Conservation (phyloP, 352 stramenopile genomes). For the Peronospora tabacina region DNA sequence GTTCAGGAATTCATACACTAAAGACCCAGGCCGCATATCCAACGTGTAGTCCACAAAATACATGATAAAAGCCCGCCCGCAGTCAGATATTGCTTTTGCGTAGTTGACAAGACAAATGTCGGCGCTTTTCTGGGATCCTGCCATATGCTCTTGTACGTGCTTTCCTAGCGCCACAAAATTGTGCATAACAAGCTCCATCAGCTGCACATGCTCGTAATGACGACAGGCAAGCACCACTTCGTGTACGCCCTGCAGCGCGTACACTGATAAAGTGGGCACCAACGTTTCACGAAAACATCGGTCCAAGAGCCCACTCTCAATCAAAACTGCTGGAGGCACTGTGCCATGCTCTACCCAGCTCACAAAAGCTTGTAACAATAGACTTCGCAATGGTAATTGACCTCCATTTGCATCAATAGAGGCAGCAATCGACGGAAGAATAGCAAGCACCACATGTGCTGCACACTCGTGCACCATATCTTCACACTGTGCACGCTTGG, state of each 20-base stretch:
- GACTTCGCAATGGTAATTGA: constrained; percentile 34
- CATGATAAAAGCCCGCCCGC: constrained; percentile 65
- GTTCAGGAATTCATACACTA: constrained; percentile 74
- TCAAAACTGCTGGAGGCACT: constrained; percentile 41
- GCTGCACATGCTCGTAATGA: constrained; percentile 46
- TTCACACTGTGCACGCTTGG: constrained; percentile 54
- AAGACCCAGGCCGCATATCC: constrained; percentile 42
- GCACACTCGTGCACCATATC: constrained; percentile 60
- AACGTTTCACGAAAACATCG: constrained; percentile 54
- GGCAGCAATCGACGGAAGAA: constrained; percentile 49
- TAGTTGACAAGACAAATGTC: constrained; percentile 44
- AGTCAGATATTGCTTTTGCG: constrained; percentile 57
- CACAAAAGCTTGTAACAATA: constrained; percentile 55
- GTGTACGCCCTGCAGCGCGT: constrained; percentile 53
- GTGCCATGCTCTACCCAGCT: constrained; percentile 74
- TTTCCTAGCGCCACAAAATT: constrained; percentile 71
- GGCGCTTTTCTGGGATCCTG: constrained; percentile 21
- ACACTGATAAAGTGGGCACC: constrained; percentile 28
- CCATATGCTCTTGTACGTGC: constrained; percentile 36
- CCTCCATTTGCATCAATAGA: constrained; percentile 50
- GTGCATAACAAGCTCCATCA: constrained; percentile 75
- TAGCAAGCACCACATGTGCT: constrained; percentile 44
- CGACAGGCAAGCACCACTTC: constrained; percentile 59
- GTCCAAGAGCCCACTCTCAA: constrained; percentile 54
- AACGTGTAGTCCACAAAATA: constrained; percentile 77